Conservation (phyloP, 1,284 basidiomycete genomes). For the Cutaneotrichosporon cyanovorans region DNA sequence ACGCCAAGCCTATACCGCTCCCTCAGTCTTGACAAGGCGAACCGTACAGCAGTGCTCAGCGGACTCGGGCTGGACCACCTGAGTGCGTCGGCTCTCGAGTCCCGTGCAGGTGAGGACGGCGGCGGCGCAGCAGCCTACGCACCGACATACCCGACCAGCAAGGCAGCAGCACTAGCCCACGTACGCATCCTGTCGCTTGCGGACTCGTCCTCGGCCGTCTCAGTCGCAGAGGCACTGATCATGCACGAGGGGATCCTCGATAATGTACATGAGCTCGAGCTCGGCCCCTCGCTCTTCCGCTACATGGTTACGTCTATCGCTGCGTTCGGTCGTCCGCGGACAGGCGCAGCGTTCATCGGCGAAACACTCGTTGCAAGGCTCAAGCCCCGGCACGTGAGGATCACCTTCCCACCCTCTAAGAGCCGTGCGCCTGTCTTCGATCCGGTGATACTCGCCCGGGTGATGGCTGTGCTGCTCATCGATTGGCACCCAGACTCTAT, state of each 20-base stretch:
- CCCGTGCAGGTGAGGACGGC: constrained; percentile 7
- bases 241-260: constrained; percentile 2
- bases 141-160: constrained; percentile 1
- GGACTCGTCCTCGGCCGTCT: constrained; percentile 2
- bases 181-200: constrained; percentile 2
- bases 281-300: constrained; percentile 12
- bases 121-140: constrained; percentile 1
- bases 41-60: constrained; percentile 6
- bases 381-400: constrained; percentile 3
- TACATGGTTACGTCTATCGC: constrained; percentile 15
- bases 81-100: constrained; percentile 10
- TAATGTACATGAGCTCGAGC: constrained; percentile 5
- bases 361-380: constrained; percentile 15
- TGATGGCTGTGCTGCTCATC: constrained; percentile 10
- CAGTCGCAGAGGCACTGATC: constrained; percentile 14
- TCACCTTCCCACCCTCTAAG: constrained; percentile 8
- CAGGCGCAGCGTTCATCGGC: constrained; percentile 11
- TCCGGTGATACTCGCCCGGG: constrained; percentile 15
- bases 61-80: constrained; percentile 14
- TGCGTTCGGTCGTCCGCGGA: constrained; percentile 12
- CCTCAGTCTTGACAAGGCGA: constrained; percentile 3
- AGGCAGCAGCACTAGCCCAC: constrained; percentile 4
- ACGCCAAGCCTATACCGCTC: constrained; percentile 7
- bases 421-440: constrained; percentile 7
- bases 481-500: constrained; percentile 13